Base-by-base conservation (phyloP, 768 basidiomycete genomes). In the Dentipellis sp. region DNA sequence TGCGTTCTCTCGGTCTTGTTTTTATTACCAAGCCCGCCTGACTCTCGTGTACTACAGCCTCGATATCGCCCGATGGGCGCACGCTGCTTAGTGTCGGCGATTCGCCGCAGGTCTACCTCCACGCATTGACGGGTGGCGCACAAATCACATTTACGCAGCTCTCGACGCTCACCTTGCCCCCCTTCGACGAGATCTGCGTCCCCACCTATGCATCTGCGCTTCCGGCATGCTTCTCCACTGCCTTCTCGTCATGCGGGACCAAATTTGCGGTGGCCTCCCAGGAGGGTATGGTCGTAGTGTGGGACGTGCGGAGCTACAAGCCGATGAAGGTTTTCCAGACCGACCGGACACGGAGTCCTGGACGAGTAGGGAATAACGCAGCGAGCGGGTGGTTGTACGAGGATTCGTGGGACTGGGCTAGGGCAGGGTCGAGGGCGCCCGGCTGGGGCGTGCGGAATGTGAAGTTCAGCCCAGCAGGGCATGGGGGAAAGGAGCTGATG, bases 41-140 rank as follows among this genome's bases (percentile, higher is more conserved):
- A 29, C 29, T 3, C 29, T 29, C 29, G 29, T 29, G 29, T 29
- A 6, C 29, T 46, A 54, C 62, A 94, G 91, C 90, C 4, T 93
- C 93, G 9, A 80, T 97, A 62, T 93, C 92, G 0, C 92, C 91
- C 0, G 91, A 95, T 64, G 88, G 92, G 1, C 80, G 82, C 47
- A 92, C 86, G 0, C 77, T 97, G 12, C 80, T 97, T 1, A 91
- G 87, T 2, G 94, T 94, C 0, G 94, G 94, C 21, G 94, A 97
- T 67, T 93, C 92, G 10, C 82, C 84, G 46, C 85, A 91, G 56
- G 84, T 94, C 10, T 88, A 84, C 66, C 78, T 97, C 12, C 88
- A 93, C 64, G 81, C 83, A 54, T 77, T 94, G 58, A 78, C 81
- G 2, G 86, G 86, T 40, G 83, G 86, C 29, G 70, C 78, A 12